Percentiles rank a stretch among this genome's conserved stretches.
phyloP scores from a whole-genome alignment of 1,284 basidiomycete genomes.

The Fomitopsis betulina region DNA sequence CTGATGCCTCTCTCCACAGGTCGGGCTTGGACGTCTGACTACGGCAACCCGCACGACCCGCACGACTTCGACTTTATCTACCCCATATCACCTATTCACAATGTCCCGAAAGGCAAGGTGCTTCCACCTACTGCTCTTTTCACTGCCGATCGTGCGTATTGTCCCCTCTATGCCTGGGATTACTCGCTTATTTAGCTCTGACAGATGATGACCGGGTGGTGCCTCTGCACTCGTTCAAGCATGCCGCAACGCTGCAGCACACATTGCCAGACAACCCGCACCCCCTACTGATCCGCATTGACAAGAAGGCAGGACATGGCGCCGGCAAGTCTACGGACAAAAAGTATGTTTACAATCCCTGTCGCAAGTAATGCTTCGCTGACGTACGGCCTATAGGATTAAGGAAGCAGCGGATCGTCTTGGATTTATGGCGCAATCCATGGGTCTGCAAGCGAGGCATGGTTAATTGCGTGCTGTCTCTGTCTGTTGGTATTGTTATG shows the following conservation, averaged over 20 bases:
- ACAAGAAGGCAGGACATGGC: constrained; percentile 78
- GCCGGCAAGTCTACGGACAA: constrained; percentile 76
- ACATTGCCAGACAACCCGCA: constrained; percentile 56
- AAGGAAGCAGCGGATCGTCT: constrained; percentile 73
- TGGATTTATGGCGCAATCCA: constrained; percentile 66
- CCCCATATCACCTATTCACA: constrained; percentile 76
- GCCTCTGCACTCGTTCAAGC: constrained; percentile 80
- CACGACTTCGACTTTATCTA: constrained; percentile 81
- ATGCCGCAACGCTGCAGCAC: constrained; percentile 70
- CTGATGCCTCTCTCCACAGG: constrained; percentile 33
- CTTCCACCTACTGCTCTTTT: constrained; percentile 68
- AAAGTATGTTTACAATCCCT: constrained; percentile 36
- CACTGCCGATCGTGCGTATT: constrained; percentile 70
- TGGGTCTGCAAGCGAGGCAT: constrained; percentile 42
- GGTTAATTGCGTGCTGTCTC: background rate
- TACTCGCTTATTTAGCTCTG: background rate
- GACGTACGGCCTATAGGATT: constrained; percentile 44
- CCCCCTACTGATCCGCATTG: constrained; percentile 71
- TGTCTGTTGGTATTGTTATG: background rate
- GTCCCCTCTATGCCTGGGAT: background rate
- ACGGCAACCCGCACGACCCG: constrained; percentile 72
- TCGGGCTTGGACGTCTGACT: constrained; percentile 78
- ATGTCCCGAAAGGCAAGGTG: constrained; percentile 53
- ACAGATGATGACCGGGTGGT: constrained; percentile 81
- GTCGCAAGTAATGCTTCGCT: background rate